A percentile compares a stretch with the other conserved stretches of the same genome.
These are phyloP conservation scores for Larix kaempferi DNA, from an alignment of 75 land plant genomes.

Conservation along the genomic window DNA sequence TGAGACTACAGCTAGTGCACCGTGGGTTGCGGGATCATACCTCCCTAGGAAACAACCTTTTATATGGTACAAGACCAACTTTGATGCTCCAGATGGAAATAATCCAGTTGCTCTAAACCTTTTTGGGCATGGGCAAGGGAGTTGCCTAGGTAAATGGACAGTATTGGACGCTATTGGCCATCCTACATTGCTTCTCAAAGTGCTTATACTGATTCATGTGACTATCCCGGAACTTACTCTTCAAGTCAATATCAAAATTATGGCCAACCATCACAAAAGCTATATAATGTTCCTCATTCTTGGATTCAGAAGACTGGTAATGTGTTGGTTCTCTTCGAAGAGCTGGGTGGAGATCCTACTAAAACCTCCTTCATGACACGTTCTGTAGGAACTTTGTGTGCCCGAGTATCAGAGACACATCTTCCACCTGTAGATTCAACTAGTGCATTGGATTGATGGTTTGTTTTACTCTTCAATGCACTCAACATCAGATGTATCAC, in stretches of 20 bases:
- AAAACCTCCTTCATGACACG: constrained; percentile 42
- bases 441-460: too few relatives aligned
- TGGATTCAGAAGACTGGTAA: constrained; percentile 47
- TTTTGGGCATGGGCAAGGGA: constrained; percentile 86
- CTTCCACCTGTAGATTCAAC: constrained; percentile 17
- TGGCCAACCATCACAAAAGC: constrained; percentile 77
- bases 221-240: constrained; percentile 70
- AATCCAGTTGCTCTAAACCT: constrained; percentile 81
- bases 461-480: too few relatives aligned
- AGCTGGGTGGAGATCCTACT: constrained; percentile 64
- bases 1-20: constrained; percentile 5
- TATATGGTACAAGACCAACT: constrained; percentile 77
- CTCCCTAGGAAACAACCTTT: constrained; percentile 39
- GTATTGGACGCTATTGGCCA: constrained; percentile 96
- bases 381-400: constrained; percentile 32
- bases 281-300: constrained; percentile 64
- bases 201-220: constrained; percentile 61
- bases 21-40: neutral
- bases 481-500: too few relatives aligned
- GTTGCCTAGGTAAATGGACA: constrained; percentile 96
- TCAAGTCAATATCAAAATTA: constrained; percentile 67
- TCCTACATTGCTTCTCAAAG: constrained; percentile 28
- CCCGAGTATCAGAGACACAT: constrained; percentile 45
- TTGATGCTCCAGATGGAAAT: constrained; percentile 75
- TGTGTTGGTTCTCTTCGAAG: constrained; percentile 65